These are phyloP conservation scores for Anthracocystis setariae DNA, from an alignment of 1,284 basidiomycete species.

Conservation along the genomic window DNA sequence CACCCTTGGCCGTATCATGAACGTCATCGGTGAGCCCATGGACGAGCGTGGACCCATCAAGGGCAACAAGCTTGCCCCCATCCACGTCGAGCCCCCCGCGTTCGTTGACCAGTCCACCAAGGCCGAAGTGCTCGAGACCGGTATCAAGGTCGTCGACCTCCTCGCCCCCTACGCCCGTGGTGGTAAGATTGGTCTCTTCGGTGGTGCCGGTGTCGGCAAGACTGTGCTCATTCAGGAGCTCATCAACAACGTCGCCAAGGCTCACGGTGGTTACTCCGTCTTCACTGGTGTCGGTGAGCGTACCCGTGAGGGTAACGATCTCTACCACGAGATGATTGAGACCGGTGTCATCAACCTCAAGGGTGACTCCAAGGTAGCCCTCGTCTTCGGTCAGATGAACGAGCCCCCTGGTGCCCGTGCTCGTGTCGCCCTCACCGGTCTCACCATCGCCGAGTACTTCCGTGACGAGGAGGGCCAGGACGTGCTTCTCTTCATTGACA, in stretches of 20 bases:
- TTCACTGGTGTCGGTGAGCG: constrained; percentile 99
- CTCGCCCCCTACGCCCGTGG: constrained; percentile 99
- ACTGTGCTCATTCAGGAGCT: constrained; percentile 98
- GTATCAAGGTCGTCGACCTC: constrained; percentile 99
- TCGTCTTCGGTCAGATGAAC: constrained; percentile 99
- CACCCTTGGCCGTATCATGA: constrained; percentile 98
- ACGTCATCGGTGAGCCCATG: constrained; percentile 99
- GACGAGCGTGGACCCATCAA: constrained; percentile 99
- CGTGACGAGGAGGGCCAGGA: constrained; percentile 99
- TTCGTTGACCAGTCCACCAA: constrained; percentile 99
- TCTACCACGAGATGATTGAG: constrained; percentile 99
- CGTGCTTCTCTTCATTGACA: constrained; percentile 99
- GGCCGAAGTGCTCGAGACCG: constrained; percentile 97
- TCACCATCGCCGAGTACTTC: constrained; percentile 99
- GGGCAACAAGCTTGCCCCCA: constrained; percentile 81
- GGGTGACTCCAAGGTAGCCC: constrained; percentile 98
- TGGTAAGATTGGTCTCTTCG: constrained; percentile 99
- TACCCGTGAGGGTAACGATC: constrained; percentile 99
- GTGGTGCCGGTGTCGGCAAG: constrained; percentile 99
- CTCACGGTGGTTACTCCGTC: constrained; percentile 99
- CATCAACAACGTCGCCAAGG: constrained; percentile 99
- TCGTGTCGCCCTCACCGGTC: constrained; percentile 97
- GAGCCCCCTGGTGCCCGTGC: constrained; percentile 99
- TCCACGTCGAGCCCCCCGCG: constrained; percentile 93
- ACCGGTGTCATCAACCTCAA: constrained; percentile 97